Evolutionary conservation across 108 stramenopile genomes (phyloP).

Genomic region (Nitzschia sp.): DNA sequence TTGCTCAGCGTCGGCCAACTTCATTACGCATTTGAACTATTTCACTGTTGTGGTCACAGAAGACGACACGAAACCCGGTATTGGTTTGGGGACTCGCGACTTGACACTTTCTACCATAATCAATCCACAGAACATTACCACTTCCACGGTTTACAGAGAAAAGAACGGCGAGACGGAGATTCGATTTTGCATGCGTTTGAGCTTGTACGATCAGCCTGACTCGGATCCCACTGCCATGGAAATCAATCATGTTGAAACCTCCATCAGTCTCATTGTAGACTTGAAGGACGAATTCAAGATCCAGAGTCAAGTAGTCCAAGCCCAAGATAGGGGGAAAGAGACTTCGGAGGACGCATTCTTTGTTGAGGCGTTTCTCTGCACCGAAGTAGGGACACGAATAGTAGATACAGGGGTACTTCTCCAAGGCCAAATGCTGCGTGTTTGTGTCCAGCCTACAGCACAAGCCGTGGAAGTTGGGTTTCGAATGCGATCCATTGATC

Average conservation of each 20-base stretch:
- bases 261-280: constrained; percentile 6
- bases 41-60: constrained; percentile 18
- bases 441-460: constrained; percentile 21
- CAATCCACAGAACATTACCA: constrained; percentile 3
- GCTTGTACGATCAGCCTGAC: constrained; percentile 8
- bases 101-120: constrained; percentile 12
- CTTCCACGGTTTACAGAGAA: constrained; percentile 5
- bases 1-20: constrained; percentile 10
- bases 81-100: constrained; percentile 3
- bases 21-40: constrained; percentile 10
- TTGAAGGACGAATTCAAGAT: constrained; percentile 14
- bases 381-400: neutral
- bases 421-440: constrained; percentile 8
- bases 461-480: constrained; percentile 28
- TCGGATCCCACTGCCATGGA: constrained; percentile 11
- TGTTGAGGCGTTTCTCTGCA: constrained; percentile 17
- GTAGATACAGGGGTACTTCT: neutral
- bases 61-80: constrained; percentile 19
- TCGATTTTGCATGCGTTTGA: constrained; percentile 16
- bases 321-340: neutral
- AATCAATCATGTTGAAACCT: constrained; percentile 13
- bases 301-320: constrained; percentile 14
- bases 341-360: constrained; percentile 21
- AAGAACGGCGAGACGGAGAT: neutral
- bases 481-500: constrained; percentile 21